A percentile compares a stretch with the other conserved stretches of the same genome.
Evolutionary conservation across 257 asterid genomes (phyloP).

Genomic region (Apocynum venetum): DNA sequence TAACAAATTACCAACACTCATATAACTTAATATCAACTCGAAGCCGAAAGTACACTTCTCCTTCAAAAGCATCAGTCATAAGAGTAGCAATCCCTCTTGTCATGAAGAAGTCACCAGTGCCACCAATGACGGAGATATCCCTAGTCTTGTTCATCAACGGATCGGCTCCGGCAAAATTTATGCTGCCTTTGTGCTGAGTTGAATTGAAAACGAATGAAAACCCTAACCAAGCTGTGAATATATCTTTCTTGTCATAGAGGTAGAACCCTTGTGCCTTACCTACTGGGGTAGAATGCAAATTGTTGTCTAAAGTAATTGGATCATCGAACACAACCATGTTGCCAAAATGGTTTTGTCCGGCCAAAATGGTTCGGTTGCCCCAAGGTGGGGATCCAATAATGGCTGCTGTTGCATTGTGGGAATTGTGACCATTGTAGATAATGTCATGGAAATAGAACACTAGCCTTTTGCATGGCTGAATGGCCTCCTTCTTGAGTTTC

Average conservation of each 20-base stretch:
- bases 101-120: constrained; percentile 47
- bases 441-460: constrained; percentile 39
- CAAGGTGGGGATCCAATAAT: constrained; percentile 35
- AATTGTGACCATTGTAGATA: constrained; percentile 35
- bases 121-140: constrained; percentile 48
- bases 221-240: constrained; percentile 44
- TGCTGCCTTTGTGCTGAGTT: constrained; percentile 32
- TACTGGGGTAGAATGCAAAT: constrained; percentile 34
- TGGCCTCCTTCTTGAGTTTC: not conserved
- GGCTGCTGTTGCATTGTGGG: constrained; percentile 35
- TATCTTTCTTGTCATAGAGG: constrained; percentile 31
- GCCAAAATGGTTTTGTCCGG: constrained; percentile 35
- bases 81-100: constrained; percentile 42
- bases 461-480: constrained; percentile 30
- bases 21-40: constrained; percentile 38
- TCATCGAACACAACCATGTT: constrained; percentile 41
- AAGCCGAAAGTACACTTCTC: constrained; percentile 37
- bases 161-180: constrained; percentile 43
- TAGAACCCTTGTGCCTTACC: constrained; percentile 55
- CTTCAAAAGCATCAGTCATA: constrained; percentile 41
- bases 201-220: constrained; percentile 38
- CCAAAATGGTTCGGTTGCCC: constrained; percentile 31
- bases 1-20: constrained; percentile 33
- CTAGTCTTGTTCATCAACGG: constrained; percentile 40
- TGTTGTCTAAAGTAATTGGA: constrained; percentile 41